phyloP scores from a whole-genome alignment of 192 early-diverging fungal genomes.

The Geranomyces variabilis region DNA sequence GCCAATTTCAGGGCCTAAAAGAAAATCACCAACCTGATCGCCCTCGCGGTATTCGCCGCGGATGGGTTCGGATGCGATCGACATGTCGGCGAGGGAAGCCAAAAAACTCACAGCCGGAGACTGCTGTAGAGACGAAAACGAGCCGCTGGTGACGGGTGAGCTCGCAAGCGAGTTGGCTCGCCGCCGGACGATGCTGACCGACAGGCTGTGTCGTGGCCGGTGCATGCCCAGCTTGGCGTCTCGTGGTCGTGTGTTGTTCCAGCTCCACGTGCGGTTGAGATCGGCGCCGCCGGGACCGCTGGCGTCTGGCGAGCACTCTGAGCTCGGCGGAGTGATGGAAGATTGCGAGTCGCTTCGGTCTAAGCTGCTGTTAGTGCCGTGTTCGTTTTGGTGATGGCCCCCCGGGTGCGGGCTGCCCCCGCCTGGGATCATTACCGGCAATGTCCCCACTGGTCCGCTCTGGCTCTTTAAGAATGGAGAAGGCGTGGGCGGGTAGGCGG shows the following conservation, averaged over 20 bases:
- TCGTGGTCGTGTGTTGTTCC: not conserved
- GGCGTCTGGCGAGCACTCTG: conserved; percentile 1
- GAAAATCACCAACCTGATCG: conserved; percentile 74
- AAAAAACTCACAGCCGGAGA: conserved; percentile 34
- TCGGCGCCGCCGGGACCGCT: not conserved
- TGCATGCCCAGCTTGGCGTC: conserved; percentile 11
- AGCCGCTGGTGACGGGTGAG: conserved; percentile 34
- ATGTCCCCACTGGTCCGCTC: not conserved
- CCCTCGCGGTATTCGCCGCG: conserved; percentile 62
- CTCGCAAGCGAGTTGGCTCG: conserved; percentile 25
- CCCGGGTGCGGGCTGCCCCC: not conserved
- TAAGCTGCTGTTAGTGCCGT: not conserved
- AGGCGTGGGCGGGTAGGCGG: not conserved
- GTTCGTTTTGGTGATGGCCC: too few species aligned
- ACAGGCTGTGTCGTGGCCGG: conserved; percentile 31
- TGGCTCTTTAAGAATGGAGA: not conserved
- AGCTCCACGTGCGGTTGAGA: not conserved
- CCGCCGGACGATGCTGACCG: conserved; percentile 30
- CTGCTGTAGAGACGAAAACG: conserved; percentile 28
- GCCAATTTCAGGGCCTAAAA: conserved; percentile 71
- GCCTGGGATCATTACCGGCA: conserved; percentile 19
- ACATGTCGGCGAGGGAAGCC: conserved; percentile 29
- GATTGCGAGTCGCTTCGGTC: not conserved
- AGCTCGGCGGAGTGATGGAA: conserved; percentile 15
- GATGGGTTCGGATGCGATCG: conserved; percentile 1